Conservation (phyloP, 73 alveolate genomes). For the Uronychia binucleata region DNA sequence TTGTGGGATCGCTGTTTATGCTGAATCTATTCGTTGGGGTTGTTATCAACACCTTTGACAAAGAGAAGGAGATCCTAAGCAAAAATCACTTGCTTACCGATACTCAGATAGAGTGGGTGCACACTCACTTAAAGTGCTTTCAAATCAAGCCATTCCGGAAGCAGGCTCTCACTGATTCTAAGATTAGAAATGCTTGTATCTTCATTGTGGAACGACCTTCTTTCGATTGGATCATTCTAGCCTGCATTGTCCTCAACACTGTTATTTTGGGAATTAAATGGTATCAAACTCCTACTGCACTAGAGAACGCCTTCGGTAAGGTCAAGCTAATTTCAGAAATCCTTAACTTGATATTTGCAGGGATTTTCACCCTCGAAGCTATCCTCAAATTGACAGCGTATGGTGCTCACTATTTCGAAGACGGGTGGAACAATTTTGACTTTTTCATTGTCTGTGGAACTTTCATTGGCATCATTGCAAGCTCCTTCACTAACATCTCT, state of each 20-base stretch:
- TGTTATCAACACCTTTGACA: slow-evolving; percentile 1
- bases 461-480: slow-evolving; percentile 49
- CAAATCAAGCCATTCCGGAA: slow-evolving; percentile 13
- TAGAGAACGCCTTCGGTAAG: slow-evolving; percentile 20
- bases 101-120: neutral
- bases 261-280: slow-evolving; percentile 19
- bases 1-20: neutral
- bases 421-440: slow-evolving; percentile 92
- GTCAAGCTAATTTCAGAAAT: slow-evolving; percentile 18
- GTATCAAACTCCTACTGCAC: slow-evolving; percentile 11
- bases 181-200: slow-evolving; percentile 3
- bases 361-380: slow-evolving; percentile 85
- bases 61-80: neutral
- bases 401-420: slow-evolving; percentile 82
- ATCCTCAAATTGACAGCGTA: slow-evolving; percentile 79
- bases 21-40: slow-evolving; percentile 7
- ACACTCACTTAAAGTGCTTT: slow-evolving; percentile 1
- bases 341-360: slow-evolving; percentile 75
- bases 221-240: slow-evolving; percentile 24
- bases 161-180: neutral
- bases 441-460: slow-evolving; percentile 83
- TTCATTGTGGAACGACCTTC: slow-evolving; percentile 5
- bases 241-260: slow-evolving; percentile 23
- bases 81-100: neutral
- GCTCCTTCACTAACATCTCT: slow-evolving; percentile 55